These are phyloP conservation scores for Lecanicillium sp. DNA, from an alignment of 2,329 filamentous ascomycete species.

Conservation along the genomic window DNA sequence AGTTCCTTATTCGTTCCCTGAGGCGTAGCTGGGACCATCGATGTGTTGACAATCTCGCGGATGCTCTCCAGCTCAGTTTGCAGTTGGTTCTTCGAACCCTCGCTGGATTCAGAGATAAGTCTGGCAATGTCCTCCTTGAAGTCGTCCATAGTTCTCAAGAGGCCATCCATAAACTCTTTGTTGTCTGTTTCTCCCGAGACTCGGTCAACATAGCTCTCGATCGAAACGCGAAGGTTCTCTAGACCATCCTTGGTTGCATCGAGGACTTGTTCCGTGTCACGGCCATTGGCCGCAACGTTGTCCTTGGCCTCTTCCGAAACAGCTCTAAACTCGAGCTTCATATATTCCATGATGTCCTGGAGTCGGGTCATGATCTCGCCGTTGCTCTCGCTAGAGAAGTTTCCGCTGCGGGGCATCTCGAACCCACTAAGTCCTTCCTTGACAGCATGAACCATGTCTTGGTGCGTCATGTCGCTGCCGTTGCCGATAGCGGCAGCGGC, in stretches of 20 bases:
- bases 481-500: constrained; percentile 48
- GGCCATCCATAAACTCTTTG: constrained; percentile 69
- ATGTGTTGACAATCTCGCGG: constrained; percentile 67
- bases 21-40: constrained; percentile 55
- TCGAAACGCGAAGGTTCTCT: constrained; percentile 70
- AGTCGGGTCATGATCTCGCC: constrained; percentile 50
- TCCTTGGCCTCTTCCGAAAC: constrained; percentile 64
- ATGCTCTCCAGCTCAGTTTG: constrained; percentile 78
- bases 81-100: constrained; percentile 60
- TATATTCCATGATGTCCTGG: constrained; percentile 58
- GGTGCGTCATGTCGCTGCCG: constrained; percentile 46
- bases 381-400: constrained; percentile 36
- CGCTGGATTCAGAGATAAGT: constrained; percentile 45
- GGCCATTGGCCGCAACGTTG: constrained; percentile 70
- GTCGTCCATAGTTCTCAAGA: constrained; percentile 59
- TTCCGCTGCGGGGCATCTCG: constrained; percentile 37
- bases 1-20: constrained; percentile 55
- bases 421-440: constrained; percentile 51
- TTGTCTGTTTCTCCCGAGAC: constrained; percentile 63
- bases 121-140: constrained; percentile 63
- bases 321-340: constrained; percentile 54
- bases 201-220: constrained; percentile 75
- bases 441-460: constrained; percentile 60
- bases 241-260: constrained; percentile 84
- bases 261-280: constrained; percentile 81